Evolutionary conservation across 768 basidiomycete species (phyloP), one percentile per base, ranked within the genome.

Genomic region (Cantharellus anzutake): DNA sequence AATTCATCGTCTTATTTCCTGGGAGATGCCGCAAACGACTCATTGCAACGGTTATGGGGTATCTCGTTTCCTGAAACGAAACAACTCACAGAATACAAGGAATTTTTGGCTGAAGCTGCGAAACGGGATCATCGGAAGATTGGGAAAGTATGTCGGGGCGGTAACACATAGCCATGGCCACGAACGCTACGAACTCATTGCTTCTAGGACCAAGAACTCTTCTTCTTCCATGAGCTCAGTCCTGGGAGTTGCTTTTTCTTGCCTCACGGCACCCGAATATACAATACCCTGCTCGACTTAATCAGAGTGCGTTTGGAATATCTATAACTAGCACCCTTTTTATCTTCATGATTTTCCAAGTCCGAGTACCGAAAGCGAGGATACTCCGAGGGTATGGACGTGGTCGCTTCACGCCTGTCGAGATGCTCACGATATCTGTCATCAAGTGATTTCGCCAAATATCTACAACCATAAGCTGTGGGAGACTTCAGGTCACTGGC

Each of bases 31-130:
- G 84, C 78, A 66, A 96, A 96, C 70, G 96, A 98, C 65, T 86
- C 88, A 1, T 76, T 99, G 39, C 96, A 98, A 68, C 85, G 96
- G 41, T 80, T 99, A 64, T 99, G 98, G 70, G 96, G 96, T 61
- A 90, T 99, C 70, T 96, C 93, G 0, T 99, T 98, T 81, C 96
- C 96, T 0, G 96, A 98, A 73, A 86, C 86, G 73, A 94, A 96
- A 70, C 89, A 94, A 69, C 73, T 98, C 64, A 74, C 82, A 11
- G 96, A 97, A 61, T 91, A 98, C 79, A 97, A 98, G 74, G 79
- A 77, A 52, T 96, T 96, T 77, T 78, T 98, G 60, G 93, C 81
- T 39, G 94, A 99, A 71, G 96, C 96, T 57, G 93, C 94, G n/a
- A 96, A 87, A 70, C 84, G 94, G 3, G 94, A 99, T 70, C 96